phyloP scores from a whole-genome alignment of 257 asterid species.

The Marsdenia floribunda region DNA sequence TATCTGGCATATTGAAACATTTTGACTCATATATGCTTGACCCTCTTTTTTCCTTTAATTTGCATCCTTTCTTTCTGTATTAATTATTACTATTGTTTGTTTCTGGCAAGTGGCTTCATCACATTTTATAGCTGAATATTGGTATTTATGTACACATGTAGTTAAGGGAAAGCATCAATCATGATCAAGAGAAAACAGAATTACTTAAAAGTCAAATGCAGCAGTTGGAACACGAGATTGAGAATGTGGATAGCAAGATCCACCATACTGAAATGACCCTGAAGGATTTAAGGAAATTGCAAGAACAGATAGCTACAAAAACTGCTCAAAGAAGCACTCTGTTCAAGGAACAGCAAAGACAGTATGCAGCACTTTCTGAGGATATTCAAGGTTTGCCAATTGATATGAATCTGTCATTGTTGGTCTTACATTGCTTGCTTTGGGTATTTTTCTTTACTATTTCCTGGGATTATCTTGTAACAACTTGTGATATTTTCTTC shows the following conservation, averaged over 20 bases:
- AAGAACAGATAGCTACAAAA: constrained; percentile 61
- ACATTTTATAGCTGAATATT: background rate
- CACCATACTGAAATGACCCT: constrained; percentile 53
- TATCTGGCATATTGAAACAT: background rate
- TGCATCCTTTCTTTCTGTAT: background rate
- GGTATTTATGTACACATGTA: constrained; percentile 23
- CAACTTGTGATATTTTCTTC: constrained; percentile 6
- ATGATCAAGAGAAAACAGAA: constrained; percentile 74
- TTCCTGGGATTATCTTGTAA: background rate
- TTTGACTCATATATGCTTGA: background rate
- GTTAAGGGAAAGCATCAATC: constrained; percentile 81
- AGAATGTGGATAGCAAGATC: constrained; percentile 57
- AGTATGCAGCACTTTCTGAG: constrained; percentile 57
- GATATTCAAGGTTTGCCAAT: constrained; percentile 68
- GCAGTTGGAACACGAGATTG: constrained; percentile 67
- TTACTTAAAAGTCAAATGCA: constrained; percentile 56
- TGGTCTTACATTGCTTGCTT: background rate
- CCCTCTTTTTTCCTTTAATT: background rate
- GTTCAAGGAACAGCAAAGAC: constrained; percentile 59
- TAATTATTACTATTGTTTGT: no score
- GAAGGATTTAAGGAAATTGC: constrained; percentile 63
- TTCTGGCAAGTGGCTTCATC: background rate
- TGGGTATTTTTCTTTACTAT: constrained; percentile 5
- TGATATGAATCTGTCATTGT: background rate
- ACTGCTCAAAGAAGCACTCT: constrained; percentile 88